Base-by-base conservation (phyloP, 768 basidiomycete genomes). In the Pulveroboletus frians region DNA sequence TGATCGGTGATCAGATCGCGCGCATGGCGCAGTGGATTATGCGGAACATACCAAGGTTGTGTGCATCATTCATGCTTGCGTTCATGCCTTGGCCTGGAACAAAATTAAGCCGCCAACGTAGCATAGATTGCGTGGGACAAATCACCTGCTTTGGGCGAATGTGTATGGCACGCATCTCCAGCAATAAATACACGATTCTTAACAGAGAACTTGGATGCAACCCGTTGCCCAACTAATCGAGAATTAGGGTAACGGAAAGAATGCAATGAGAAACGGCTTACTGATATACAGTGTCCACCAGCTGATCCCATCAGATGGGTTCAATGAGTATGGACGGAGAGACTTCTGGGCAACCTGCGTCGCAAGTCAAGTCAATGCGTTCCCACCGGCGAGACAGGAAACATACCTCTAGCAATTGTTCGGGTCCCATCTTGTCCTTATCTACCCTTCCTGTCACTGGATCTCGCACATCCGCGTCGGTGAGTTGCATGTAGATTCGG, bases 211-310 rank as follows among this genome's bases (percentile, higher is more conserved):
- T 65, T 66, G 27, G 76, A 71, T 13, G 79, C 78, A 8, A 81
- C 74, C 4, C 80, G 72, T 56, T 82, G 79, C 2, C 78, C 78
- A 42, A 81, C 79, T 78, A 32, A 29, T 21, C 14, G 27, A 36
- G 21, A 10, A 15, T 54, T 30, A 45, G 41, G 9, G n/a, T 5
- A 40, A 30, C 10, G 18, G 43, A 39, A 26, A 34, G 23, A 21
- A n/a, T 42, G 4, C 9, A 18, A 20, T 2, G 18, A 8, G 37
- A 43, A 18, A 29, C 14, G 4, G 53, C 72, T 49, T 48, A 76
- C 78, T 73, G 48, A 71, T 69, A 52, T 79, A 80, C 0, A 75
- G 46, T 13, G 78, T 77, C 73, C 73, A 77, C 77, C 77, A 79
- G 23, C 66, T 63, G 29, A 76, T 62, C 27, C 68, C 64, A 29